phyloP scores from a whole-genome alignment of 2,329 filamentous ascomycete genomes.

The Cladosporium cucumerinum region DNA sequence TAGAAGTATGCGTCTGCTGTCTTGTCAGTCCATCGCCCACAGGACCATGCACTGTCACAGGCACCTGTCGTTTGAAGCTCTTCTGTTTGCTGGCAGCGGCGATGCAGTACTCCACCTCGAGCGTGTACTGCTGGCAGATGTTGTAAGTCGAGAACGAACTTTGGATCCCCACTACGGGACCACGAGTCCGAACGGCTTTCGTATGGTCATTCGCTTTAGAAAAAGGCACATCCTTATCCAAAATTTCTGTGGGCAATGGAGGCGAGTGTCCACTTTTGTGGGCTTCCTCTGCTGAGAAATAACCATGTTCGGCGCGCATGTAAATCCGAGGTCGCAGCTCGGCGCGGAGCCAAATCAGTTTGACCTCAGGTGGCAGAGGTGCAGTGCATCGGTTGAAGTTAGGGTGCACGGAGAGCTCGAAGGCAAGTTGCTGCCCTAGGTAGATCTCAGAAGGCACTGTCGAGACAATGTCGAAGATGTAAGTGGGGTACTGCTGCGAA shows the following conservation, averaged over 20 bases:
- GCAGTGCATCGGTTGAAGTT: constrained; percentile 7
- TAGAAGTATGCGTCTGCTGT: not conserved
- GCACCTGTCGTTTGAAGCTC: not conserved
- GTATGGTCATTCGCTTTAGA: constrained; percentile 16
- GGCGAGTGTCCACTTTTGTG: not conserved
- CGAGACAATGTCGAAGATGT: constrained; percentile 19
- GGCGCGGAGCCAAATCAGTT: not conserved
- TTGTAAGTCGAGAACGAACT: constrained; percentile 17
- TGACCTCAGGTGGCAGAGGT: constrained; percentile 10
- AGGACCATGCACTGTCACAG: constrained; percentile 2
- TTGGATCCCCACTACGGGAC: not conserved
- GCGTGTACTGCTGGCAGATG: constrained; percentile 14
- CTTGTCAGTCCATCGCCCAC: not conserved
- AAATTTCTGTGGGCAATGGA: not conserved
- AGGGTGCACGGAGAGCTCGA: constrained; percentile 12
- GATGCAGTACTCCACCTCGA: constrained; percentile 5
- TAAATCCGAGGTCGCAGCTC: not conserved
- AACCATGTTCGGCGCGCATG: not conserved
- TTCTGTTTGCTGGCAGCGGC: constrained; percentile 7
- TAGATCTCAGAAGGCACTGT: not conserved
- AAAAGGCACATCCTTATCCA: constrained; percentile 6
- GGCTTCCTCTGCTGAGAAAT: constrained; percentile 2
- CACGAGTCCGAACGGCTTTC: not conserved
- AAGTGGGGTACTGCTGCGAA: constrained; percentile 22
- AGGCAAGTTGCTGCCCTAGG: constrained; percentile 7